Evolutionary conservation across 345 rosid species (phyloP).

Genomic region (Boechera divaricarpa): DNA sequence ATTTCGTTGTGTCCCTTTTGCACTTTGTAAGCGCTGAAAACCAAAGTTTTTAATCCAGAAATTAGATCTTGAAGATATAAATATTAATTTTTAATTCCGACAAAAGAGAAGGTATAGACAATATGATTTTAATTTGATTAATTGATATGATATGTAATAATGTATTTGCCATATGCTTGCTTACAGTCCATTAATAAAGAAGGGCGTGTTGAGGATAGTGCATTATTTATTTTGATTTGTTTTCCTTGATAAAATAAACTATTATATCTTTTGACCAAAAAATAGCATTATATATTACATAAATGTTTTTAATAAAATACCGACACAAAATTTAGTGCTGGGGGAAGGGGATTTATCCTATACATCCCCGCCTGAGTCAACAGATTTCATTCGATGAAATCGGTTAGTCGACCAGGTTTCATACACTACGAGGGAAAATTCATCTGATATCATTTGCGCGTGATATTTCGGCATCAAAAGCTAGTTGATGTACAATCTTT

Average conservation of each 20-base stretch:
- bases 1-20: conserved; percentile 33
- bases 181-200: conserved; percentile 21
- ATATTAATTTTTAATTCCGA: conserved; percentile 23
- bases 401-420: too few species aligned
- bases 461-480: too few species aligned
- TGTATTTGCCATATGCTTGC: conserved; percentile 21
- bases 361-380: too few species aligned
- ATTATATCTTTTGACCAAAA: neutral
- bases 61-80: conserved; percentile 19
- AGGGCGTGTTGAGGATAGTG: conserved; percentile 30
- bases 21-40: conserved; percentile 39
- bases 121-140: neutral
- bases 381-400: too few species aligned
- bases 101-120: conserved; percentile 10
- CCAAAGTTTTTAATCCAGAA: conserved; percentile 7
- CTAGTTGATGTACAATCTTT: neutral
- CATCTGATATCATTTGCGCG: too few species aligned
- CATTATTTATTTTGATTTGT: conserved; percentile 10
- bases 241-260: neutral
- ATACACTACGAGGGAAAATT: too few species aligned
- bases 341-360: too few species aligned
- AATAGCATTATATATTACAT: neutral
- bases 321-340: conserved; percentile 14
- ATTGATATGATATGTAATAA: conserved; percentile 7
- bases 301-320: neutral